Conservation (phyloP, 352 stramenopile genomes). For the Phytophthora colocasiae region DNA sequence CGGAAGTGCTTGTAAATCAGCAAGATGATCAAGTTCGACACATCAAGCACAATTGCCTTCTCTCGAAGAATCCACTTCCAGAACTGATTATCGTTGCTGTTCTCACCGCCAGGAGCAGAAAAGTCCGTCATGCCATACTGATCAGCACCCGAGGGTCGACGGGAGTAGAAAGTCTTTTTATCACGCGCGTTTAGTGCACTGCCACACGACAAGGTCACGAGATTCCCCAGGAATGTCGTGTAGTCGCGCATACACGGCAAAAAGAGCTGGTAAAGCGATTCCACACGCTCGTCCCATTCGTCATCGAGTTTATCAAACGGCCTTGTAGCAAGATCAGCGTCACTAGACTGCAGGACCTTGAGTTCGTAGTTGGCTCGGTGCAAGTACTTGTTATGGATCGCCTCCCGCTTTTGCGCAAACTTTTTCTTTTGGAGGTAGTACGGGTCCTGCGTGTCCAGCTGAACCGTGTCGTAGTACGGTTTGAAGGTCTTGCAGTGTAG, state of each 20-base stretch:
- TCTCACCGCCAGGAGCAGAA: conserved; percentile 43
- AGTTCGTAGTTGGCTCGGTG: conserved; percentile 72
- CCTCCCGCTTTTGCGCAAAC: conserved; percentile 64
- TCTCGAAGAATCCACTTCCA: conserved; percentile 88
- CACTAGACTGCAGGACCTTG: conserved; percentile 47
- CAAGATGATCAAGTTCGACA: conserved; percentile 68
- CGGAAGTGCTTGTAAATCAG: conserved; percentile 84
- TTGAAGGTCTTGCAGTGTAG: conserved; percentile 76
- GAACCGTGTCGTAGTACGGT: conserved; percentile 53
- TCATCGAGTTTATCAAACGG: conserved; percentile 65
- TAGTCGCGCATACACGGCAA: conserved; percentile 77
- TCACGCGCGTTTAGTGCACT: conserved; percentile 75
- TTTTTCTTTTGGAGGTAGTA: conserved; percentile 81
- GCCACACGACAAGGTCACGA: conserved; percentile 72
- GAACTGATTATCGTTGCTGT: conserved; percentile 68
- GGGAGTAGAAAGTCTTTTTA: conserved; percentile 84
- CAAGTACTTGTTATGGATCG: conserved; percentile 79
- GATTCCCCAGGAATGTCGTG: conserved; percentile 67
- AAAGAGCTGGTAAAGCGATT: conserved; percentile 77
- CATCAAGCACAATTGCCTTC: conserved; percentile 80
- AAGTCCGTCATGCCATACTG: conserved; percentile 65
- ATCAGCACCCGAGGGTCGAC: conserved; percentile 58
- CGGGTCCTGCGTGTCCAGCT: conserved; percentile 67
- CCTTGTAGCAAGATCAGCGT: conserved; percentile 52
- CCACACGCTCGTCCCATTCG: conserved; percentile 75